These are phyloP conservation scores for Neurospora sp. DNA, from an alignment of 495 filamentous ascomycete genomes.

Conservation along the genomic window DNA sequence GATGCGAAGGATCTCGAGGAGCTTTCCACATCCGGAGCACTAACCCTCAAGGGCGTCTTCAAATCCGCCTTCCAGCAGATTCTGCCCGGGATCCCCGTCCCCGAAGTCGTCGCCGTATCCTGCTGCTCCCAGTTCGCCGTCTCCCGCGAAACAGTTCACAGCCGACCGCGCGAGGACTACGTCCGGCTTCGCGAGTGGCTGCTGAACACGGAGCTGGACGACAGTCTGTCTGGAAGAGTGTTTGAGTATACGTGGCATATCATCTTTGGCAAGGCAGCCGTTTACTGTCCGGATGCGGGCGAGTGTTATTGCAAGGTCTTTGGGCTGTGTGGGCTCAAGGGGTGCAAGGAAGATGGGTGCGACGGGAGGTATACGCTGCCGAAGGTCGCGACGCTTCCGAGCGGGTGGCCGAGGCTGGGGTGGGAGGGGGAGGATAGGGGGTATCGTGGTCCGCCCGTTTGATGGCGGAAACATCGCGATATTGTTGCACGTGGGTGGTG, in stretches of 20 bases:
- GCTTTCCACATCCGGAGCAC: not conserved
- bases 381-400: constrained; percentile 18
- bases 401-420: constrained; percentile 28
- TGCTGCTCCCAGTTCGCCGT: constrained; percentile 70
- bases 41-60: not conserved
- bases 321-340: constrained; percentile 43
- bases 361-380: constrained; percentile 23
- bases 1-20: not conserved
- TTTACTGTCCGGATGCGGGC: constrained; percentile 46
- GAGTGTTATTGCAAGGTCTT: constrained; percentile 58
- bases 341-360: constrained; percentile 17
- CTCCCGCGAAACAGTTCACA: constrained; percentile 38
- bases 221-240: constrained; percentile 50
- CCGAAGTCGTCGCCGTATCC: constrained; percentile 39
- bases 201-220: constrained; percentile 45
- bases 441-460: constrained; percentile 8
- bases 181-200: constrained; percentile 49
- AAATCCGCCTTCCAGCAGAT: constrained; percentile 44
- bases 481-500: not conserved
- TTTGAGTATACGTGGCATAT: constrained; percentile 69
- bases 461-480: not conserved
- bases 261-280: constrained; percentile 32
- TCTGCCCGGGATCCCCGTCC: constrained; percentile 37
- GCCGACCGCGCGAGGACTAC: constrained; percentile 44
- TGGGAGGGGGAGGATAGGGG: constrained; percentile 23